Base-by-base conservation (phyloP, 305 asterid genomes). In the Solanum hybrid region DNA sequence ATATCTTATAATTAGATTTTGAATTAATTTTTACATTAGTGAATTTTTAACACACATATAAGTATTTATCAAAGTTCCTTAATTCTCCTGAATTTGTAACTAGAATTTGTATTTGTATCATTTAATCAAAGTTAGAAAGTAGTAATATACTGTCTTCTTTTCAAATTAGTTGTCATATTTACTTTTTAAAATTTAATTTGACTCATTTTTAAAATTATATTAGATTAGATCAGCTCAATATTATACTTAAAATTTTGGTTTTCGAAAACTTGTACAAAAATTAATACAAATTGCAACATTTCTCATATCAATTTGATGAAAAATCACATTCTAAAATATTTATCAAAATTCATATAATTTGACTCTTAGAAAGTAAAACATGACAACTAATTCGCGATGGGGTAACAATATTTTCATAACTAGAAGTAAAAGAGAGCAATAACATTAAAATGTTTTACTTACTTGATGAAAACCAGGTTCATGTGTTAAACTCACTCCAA, bases 401-500 rank as follows among this genome's bases (percentile, higher is more conserved):
- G 42, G 12, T 37, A 37, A 37, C 42, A 37, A 37, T 37, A 37
- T 9, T 38, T 38, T 38, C 42, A 38, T 38, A 38, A 38, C 42
- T 38, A 38, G 69, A 56, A 78, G 56, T 38, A 32, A 19, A 13
- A 27, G 19, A 81, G 2, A 40, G 64, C 12, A 11, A 42, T 17
- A 29, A 2, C 19, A 29, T 10, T 29, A 10, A 60, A 82, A 10
- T 3, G 24, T 32, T 15, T 24, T 71, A 87, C 72, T 35, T 73
- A 95, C 98, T 97, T 95, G 99, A 92, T 96, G 99, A 91, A 96
- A 96, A 31, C 98, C 98, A 15, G 93, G 93, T 79, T 95, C 97
- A 66, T 92, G 93, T 17, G 98, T 95, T 90, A 95, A 90, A 27
- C 92, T 89, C 10, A 96, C 95, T 37, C 99, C 98, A 24, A 95